Percentiles rank a stretch among this genome's conserved stretches.
Conservation (phyloP, 257 asterid species). For the Linaria vulgaris region DNA sequence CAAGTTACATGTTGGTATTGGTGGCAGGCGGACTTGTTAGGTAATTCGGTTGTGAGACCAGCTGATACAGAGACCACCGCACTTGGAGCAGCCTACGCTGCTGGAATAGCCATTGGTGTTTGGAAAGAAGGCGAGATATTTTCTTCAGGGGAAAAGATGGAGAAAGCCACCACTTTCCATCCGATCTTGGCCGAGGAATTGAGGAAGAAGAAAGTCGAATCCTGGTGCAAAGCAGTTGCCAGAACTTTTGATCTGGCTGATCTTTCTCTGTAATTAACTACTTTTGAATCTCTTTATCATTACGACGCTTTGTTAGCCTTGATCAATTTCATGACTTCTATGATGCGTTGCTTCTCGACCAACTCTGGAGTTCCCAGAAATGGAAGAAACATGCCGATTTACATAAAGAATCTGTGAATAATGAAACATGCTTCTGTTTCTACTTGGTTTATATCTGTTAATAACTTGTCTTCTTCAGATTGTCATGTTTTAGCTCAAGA, state of each 20-base stretch:
- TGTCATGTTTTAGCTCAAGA: no score
- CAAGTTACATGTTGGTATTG: neutral
- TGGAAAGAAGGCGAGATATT: conserved; percentile 75
- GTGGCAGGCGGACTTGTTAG: conserved; percentile 77
- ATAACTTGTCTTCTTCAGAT: no score
- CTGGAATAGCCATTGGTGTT: conserved; percentile 86
- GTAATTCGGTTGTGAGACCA: conserved; percentile 79
- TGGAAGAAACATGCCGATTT: no score
- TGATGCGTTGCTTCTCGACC: no score
- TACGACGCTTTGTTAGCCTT: no score
- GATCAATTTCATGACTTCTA: no score
- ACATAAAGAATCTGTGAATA: no score
- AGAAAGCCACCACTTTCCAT: conserved; percentile 49
- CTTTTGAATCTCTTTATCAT: no score
- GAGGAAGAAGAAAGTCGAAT: conserved; percentile 76
- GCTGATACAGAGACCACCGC: conserved; percentile 92
- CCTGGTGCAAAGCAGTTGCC: conserved; percentile 89
- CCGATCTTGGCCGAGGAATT: conserved; percentile 49
- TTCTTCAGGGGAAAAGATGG: conserved; percentile 51
- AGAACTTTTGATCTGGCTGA: conserved; percentile 88
- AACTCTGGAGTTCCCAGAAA: no score
- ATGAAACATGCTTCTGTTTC: no score
- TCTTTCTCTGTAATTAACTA: conserved; percentile 41
- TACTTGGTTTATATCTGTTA: no score
- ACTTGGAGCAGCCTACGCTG: conserved; percentile 95